Conservation (phyloP, 306 rosid genomes). For the Vachellia pachyceras region DNA sequence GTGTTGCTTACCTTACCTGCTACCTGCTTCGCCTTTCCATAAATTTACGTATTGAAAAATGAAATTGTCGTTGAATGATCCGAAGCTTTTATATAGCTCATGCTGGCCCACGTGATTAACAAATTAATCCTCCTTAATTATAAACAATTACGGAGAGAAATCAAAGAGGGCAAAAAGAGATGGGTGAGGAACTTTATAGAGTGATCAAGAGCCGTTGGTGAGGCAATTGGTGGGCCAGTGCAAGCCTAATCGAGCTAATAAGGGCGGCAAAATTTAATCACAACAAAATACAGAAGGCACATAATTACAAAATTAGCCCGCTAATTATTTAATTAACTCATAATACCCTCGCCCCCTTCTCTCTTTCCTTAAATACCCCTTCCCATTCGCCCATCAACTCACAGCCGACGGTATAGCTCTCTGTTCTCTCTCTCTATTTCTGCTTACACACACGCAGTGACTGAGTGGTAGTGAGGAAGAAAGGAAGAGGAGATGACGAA, state of each 20-base stretch:
- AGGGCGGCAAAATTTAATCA: constrained; percentile 65
- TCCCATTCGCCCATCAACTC: constrained; percentile 13
- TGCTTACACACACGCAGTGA: neutral
- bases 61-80: constrained; percentile 34
- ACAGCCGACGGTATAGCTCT: neutral
- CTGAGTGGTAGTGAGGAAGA: neutral
- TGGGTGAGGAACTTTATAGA: neutral
- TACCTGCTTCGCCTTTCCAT: constrained; percentile 9
- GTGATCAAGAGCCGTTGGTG: constrained; percentile 54
- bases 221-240: constrained; percentile 60
- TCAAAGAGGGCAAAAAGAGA: neutral
- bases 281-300: constrained; percentile 12
- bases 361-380: constrained; percentile 63
- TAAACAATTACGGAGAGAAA: neutral
- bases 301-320: constrained; percentile 18
- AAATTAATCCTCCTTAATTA: neutral
- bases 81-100: constrained; percentile 28
- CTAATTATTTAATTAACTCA: constrained; percentile 33
- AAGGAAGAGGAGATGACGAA: constrained; percentile 51
- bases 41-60: too few relatives aligned
- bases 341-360: constrained; percentile 25
- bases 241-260: constrained; percentile 68
- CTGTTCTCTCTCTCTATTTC: neutral
- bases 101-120: constrained; percentile 23
- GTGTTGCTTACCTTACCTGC: constrained; percentile 3